Base-by-base conservation (phyloP, 306 rosid genomes). In the Vigna hirtella region DNA sequence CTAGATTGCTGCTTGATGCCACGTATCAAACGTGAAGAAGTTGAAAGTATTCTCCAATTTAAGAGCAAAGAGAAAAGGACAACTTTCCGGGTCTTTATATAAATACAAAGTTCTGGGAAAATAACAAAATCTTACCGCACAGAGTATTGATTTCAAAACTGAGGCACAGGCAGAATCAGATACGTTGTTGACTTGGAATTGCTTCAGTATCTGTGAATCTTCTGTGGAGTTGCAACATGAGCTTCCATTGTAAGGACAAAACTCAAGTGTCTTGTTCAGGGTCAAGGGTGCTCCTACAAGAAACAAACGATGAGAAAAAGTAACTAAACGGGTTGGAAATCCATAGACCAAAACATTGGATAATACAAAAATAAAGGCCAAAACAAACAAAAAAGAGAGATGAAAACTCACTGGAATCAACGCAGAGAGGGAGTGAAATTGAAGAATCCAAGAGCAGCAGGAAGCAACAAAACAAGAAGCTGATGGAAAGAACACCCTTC, bases 211-310 rank as follows among this genome's bases (percentile, higher is more conserved):
- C 61, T 74, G 82, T 48, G 77, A 78, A 91, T 96, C 99, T 88
- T 86, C 83, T 2, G 84, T 84, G 66, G 96, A 75, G 78, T 96
- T 85, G 87, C 99, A 96, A 82, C 99, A 96, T 14, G 93, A 68
- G 77, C 91, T 93, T 79, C 86, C 94, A 72, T 91, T 91, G 72
- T 91, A 90, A 18, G 97, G 82, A 70, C 99, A 96, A 65, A 93
- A 96, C 50, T 80, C 66, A 78, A 93, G 88, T 36, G 96, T 77
- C 12, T 69, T 43, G 36, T 84, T 88, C 72, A 84, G 72, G 15
- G 85, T 83, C 68, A 85, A 70, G 65, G 99, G 98, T 67, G 92
- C 88, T 38, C 87, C 98, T 96, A 82, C 74, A 72, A 64, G 10
- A 69, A 79, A 80, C 32, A 74, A 57, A 34, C 40, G 17, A 24